Evolutionary conservation across 768 basidiomycete species (phyloP), one percentile per base, ranked within the genome.

Genomic region (Macrolepiota albuminosa): DNA sequence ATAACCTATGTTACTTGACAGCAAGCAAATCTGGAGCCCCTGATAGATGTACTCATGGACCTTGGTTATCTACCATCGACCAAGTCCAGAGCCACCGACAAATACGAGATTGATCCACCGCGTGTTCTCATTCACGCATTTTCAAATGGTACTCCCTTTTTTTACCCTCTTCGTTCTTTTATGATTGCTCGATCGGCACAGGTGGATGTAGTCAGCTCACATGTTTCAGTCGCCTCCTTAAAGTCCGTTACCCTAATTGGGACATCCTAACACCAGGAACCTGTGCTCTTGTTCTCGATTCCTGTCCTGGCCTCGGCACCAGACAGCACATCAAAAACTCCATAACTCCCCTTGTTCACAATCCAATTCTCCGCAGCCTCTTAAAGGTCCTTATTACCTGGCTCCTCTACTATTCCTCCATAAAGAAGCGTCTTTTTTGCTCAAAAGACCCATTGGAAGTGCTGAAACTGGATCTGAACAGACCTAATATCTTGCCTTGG

Each of bases 121-220:
- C 71, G 76, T 18, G 68, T 82, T 18, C 67, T 83, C 14, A 69
- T 78, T 0, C 81, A 83, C 50, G 65, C 71, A 11, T 83, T 83
- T 60, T 82, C 81, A 0, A 81, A 82, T 43, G 81, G 80, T 78
- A 58, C 46, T 66, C 62, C 31, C 18, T 54, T 54, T 45, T 45
- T 78, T 57, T 43, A 67, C 63, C 29, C 18, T 55, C 52, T 45
- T 29, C 45, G 51, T 26, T 58, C 10, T 24, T 48, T 11, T 50
- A 6, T 33, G 8, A 54, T 29, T 39, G 18, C 33, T 33, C 29
- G n/a, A 54, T 18, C 18, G 18, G n/a, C 7, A 31, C 18, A 82
- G 80, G 81, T 43, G 81, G 80, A 13, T 70, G 70, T 24, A 67
- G 67, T 58, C 74, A 77, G 56, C 67, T 81, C 9, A 60, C 70